Evolutionary conservation across 441 rosid genomes (phyloP).

Genomic region (Geranium incanum): DNA sequence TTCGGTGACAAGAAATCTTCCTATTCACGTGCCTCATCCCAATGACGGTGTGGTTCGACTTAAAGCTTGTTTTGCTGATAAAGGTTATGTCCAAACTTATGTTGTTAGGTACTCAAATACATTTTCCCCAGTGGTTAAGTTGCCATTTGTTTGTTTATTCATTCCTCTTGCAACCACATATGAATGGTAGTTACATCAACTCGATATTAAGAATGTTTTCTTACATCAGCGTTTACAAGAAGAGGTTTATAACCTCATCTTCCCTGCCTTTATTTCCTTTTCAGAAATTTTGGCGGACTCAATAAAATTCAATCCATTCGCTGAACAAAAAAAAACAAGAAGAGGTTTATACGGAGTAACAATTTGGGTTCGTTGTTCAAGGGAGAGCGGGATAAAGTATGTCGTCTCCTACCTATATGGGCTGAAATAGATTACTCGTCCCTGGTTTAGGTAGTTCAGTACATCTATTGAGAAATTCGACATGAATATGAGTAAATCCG

Average conservation of each 20-base stretch:
- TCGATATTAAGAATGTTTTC: background rate
- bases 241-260: background rate
- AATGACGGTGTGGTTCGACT: conserved; percentile 37
- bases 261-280: no score
- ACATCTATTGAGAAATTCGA: background rate
- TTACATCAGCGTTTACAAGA: background rate
- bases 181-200: no score
- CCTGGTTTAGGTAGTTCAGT: background rate
- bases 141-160: background rate
- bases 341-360: no score
- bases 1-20: conserved; percentile 85
- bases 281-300: no score
- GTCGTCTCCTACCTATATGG: background rate
- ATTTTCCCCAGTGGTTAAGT: background rate
- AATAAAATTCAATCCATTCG: no score
- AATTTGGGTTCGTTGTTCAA: no score
- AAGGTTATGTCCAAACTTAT: background rate
- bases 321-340: no score
- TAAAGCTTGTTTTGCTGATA: background rate
- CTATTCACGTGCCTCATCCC: conserved; percentile 79
- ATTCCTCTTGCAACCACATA: background rate
- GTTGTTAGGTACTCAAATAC: background rate
- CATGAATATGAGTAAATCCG: background rate
- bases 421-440: background rate
- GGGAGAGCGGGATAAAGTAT: background rate